Base-by-base conservation (phyloP, 306 rosid species). In the Glycine soja region DNA sequence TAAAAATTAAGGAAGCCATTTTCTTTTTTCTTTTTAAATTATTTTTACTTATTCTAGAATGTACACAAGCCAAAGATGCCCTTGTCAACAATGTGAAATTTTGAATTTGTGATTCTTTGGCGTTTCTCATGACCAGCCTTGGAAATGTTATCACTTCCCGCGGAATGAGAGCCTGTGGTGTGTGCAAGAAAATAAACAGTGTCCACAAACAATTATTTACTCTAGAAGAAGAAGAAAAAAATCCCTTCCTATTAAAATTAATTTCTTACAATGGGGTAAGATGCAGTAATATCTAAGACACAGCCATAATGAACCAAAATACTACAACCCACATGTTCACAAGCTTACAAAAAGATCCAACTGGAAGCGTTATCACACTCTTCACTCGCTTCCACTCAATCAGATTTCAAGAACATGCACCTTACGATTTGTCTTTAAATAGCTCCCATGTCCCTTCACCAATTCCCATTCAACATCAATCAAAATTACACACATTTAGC, bases 351-450 rank as follows among this genome's bases (percentile, higher is more conserved):
- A 58, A 88, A 77, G 24, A 70, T 77, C 81, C 83, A 80, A 83
- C 90, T 59, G 81, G 64, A 84, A 78, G 64, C 83, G 50, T 74
- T 88, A 90, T 86, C 92, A 47, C 62, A 61, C 59, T 34, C 53
- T 85, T 72, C 75, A 10, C 51, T 76, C 89, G 40, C 90, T 89
- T 88, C 87, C 92, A 84, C 90, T 75, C 89, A 81, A 82, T 88
- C 79, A 19, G 65, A 70, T 79, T 81, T 51, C 78, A n/a, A 4
- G n/a, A 56, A 78, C 71, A 32, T 3, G 40, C 66, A 77, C 90
- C 91, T 79, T 78, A 77, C 84, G 32, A 76, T 78, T 47, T 77
- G 78, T 83, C 92, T 86, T 76, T 91, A 91, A 81, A 88, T 67
- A 58, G 48, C 24, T 15, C 63, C 63, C 77, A 64, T 15, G 6